Percentiles rank a stretch among this genome's conserved stretches.
phyloP scores from a whole-genome alignment of 1,139 yeast genomes.

The Pichia sp. region DNA sequence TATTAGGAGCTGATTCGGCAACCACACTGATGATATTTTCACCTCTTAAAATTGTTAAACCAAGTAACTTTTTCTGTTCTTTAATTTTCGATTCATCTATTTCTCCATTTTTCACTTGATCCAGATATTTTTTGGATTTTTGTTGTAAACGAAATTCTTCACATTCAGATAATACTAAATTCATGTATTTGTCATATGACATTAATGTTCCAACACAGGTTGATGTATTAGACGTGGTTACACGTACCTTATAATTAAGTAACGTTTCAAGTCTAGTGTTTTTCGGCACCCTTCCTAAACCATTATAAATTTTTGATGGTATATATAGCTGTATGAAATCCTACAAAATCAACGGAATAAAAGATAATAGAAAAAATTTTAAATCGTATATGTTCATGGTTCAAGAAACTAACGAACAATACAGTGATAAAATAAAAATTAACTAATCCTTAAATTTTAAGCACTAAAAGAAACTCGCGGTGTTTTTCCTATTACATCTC shows the following conservation, averaged over 20 bases:
- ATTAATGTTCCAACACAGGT: conserved; percentile 72
- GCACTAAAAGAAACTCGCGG: too few relatives aligned
- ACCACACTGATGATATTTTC: conserved; percentile 81
- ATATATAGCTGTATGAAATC: too few relatives aligned
- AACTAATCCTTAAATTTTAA: too few relatives aligned
- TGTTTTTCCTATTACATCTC: too few relatives aligned
- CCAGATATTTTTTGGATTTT: conserved; percentile 42
- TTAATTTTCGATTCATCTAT: conserved; percentile 31
- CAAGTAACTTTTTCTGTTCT: conserved; percentile 68
- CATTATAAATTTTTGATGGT: too few relatives aligned
- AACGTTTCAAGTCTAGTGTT: conserved; percentile 47
- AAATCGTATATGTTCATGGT: too few relatives aligned
- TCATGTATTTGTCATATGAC: conserved; percentile 88
- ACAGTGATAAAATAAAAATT: too few relatives aligned
- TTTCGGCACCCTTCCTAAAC: conserved; percentile 26
- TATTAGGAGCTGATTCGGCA: conserved; percentile 68
- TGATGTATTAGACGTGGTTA: conserved; percentile 69
- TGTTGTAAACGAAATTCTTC: conserved; percentile 77
- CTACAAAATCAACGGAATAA: too few relatives aligned
- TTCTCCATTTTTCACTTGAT: conserved; percentile 28
- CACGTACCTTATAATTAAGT: conserved; percentile 65
- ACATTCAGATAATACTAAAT: conserved; percentile 76
- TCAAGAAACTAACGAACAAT: too few relatives aligned
- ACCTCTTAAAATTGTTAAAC: conserved; percentile 80
- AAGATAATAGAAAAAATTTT: too few relatives aligned